Conservation (phyloP, 2,329 filamentous ascomycete species). For the Dactylellina haptotyla region DNA sequence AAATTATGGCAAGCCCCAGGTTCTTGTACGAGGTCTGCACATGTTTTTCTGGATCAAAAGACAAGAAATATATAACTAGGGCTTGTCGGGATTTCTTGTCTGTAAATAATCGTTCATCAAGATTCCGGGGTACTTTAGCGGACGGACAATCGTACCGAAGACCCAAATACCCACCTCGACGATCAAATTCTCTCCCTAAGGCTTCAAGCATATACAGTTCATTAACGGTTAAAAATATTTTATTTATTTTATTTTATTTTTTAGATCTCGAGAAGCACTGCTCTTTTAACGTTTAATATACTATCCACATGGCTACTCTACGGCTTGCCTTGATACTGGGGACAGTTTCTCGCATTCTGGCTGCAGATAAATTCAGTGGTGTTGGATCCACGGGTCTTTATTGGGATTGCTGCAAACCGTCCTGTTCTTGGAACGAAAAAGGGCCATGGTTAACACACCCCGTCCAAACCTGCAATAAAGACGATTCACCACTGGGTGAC, state of each 20-base stretch:
- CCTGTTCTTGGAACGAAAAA: conserved; percentile 65
- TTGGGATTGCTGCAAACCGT: conserved; percentile 76
- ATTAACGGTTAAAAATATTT: conserved; percentile 9
- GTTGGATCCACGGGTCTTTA: conserved; percentile 61
- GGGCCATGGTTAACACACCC: conserved; percentile 54
- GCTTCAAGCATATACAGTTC: not conserved
- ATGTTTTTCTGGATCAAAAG: conserved; percentile 12
- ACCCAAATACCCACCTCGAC: conserved; percentile 20
- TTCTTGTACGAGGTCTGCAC: not conserved
- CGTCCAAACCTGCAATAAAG: conserved; percentile 55
- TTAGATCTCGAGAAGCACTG: too few relatives aligned
- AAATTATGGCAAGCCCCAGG: conserved; percentile 25
- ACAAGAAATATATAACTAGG: conserved; percentile 39
- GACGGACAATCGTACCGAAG: conserved; percentile 34
- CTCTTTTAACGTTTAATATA: not conserved
- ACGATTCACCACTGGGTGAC: conserved; percentile 40
- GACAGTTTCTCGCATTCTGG: conserved; percentile 29
- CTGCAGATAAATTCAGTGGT: conserved; percentile 45
- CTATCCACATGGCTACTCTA: conserved; percentile 35
- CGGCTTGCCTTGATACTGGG: conserved; percentile 16
- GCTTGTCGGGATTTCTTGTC: conserved; percentile 33
- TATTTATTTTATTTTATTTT: conserved; percentile 2
- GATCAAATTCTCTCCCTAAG: conserved; percentile 31
- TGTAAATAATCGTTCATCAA: conserved; percentile 18
- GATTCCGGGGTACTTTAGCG: conserved; percentile 47